phyloP scores from a whole-genome alignment of 2,329 filamentous ascomycete species.

The Rachicladosporium sp. region DNA sequence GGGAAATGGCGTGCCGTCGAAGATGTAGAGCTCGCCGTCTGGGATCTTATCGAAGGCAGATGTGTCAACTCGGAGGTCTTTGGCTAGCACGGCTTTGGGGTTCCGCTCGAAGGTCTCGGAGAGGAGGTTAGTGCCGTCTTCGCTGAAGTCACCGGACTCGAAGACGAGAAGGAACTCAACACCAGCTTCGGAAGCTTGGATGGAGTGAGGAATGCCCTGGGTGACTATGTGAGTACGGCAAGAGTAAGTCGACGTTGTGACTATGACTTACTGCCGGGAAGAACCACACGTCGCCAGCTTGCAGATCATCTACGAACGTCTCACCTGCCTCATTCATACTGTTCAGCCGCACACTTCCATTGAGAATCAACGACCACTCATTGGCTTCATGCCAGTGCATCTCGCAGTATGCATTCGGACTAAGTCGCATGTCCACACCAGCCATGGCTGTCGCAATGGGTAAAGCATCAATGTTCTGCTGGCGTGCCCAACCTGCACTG shows the following conservation, averaged over 20 bases:
- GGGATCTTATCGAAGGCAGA: conserved; percentile 25
- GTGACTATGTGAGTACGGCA: no score
- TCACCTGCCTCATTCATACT: conserved; percentile 22
- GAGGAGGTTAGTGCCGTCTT: conserved; percentile 48
- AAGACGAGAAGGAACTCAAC: conserved; percentile 50
- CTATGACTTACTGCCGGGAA: conserved; percentile 9
- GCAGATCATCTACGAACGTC: conserved; percentile 21
- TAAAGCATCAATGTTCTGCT: conserved; percentile 28
- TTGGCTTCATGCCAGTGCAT: conserved; percentile 24
- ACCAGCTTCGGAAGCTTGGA: conserved; percentile 36
- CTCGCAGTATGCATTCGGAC: conserved; percentile 22
- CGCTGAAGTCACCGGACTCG: conserved; percentile 45
- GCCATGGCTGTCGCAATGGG: conserved; percentile 31
- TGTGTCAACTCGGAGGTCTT: conserved; percentile 29
- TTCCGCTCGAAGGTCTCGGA: conserved; percentile 23
- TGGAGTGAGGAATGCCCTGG: conserved; percentile 17
- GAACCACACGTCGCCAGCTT: conserved; percentile 15
- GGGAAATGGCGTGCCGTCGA: conserved; percentile 26
- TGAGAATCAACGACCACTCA: conserved; percentile 22
- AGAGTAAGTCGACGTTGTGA: no score
- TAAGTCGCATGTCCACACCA: conserved; percentile 30
- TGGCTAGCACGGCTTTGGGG: conserved; percentile 29
- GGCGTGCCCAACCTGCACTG: conserved; percentile 28
- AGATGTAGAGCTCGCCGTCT: conserved; percentile 28
- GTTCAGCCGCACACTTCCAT: conserved; percentile 18